Conservation (phyloP, 192 early-diverging fungal genomes). For the Coemansia sp. region DNA sequence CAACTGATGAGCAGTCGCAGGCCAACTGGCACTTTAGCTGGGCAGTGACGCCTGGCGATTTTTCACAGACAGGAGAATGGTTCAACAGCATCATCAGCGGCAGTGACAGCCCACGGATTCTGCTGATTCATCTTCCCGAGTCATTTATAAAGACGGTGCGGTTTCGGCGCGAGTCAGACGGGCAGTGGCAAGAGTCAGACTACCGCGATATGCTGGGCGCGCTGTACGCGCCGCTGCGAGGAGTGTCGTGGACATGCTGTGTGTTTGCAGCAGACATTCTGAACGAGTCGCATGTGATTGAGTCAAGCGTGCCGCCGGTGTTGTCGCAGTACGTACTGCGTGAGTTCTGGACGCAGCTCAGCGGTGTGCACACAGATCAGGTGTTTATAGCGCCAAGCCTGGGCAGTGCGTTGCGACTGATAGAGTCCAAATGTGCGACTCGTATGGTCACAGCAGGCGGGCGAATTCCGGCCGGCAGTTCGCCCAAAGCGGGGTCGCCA, state of each 20-base stretch:
- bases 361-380: conserved; percentile 29
- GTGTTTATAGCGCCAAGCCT: conserved; percentile 40
- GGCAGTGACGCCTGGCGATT: conserved; percentile 43
- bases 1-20: conserved; percentile 2
- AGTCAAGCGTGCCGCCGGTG: conserved; percentile 31
- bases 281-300: conserved; percentile 33
- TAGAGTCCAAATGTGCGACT: conserved; percentile 23
- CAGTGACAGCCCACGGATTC: conserved; percentile 18
- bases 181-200: conserved; percentile 22
- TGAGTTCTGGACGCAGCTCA: conserved; percentile 47
- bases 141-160: conserved; percentile 25
- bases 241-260: conserved; percentile 32
- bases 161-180: conserved; percentile 19
- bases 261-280: conserved; percentile 39
- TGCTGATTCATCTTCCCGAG: conserved; percentile 46
- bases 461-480: neutral
- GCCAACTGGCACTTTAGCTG: conserved; percentile 47
- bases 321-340: conserved; percentile 47
- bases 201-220: conserved; percentile 41
- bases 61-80: conserved; percentile 36
- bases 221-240: conserved; percentile 37
- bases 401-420: conserved; percentile 30
- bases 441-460: neutral
- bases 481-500: conserved; percentile 12
- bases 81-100: conserved; percentile 14